phyloP scores from a whole-genome alignment of 1,284 basidiomycete genomes.

The Leccinum pseudoinsigne region DNA sequence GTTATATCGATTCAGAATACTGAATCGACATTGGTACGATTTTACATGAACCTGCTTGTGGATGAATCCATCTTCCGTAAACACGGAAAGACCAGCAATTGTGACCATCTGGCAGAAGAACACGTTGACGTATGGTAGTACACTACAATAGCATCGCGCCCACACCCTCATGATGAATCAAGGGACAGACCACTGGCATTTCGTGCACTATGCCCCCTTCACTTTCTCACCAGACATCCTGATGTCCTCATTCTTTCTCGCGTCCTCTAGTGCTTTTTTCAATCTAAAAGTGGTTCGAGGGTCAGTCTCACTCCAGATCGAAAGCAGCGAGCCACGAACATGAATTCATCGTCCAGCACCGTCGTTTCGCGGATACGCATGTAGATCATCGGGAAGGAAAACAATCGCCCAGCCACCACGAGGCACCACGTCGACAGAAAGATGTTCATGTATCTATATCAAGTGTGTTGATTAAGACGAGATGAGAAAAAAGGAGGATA shows the following conservation, averaged over 20 bases:
- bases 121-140: neutral
- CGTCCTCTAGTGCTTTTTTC: conserved; percentile 5
- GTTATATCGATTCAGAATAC: no score
- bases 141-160: neutral
- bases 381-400: conserved; percentile 37
- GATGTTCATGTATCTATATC: conserved; percentile 24
- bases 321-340: conserved; percentile 12
- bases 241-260: neutral
- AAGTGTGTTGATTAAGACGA: neutral
- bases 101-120: neutral
- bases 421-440: conserved; percentile 36
- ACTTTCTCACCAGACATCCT: neutral
- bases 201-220: neutral
- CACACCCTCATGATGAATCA: neutral
- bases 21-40: no score
- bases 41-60: no score
- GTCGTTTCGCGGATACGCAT: conserved; percentile 33
- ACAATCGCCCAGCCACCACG: conserved; percentile 29
- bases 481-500: neutral
- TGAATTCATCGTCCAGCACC: conserved; percentile 29
- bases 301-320: neutral
- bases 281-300: neutral
- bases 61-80: neutral
- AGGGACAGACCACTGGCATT: neutral
- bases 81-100: neutral